A percentile compares a stretch with the other conserved stretches of the same genome.
Conservation (phyloP, 768 basidiomycete species). For the Hericium erinaceus region DNA sequence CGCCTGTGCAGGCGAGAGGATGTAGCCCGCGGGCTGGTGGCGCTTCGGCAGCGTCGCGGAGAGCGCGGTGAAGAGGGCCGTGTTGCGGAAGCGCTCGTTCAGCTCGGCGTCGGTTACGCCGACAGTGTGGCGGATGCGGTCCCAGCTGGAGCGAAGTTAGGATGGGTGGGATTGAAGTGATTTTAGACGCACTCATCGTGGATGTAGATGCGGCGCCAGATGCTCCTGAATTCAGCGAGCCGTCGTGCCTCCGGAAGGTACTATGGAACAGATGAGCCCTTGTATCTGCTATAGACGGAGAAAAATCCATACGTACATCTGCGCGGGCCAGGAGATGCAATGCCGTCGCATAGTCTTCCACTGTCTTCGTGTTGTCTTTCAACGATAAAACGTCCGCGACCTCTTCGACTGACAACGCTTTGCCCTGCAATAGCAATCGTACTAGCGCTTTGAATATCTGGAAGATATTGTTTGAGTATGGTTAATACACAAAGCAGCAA, state of each 20-base stretch:
- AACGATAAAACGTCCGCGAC: conserved; percentile 76
- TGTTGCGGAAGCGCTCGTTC: conserved; percentile 57
- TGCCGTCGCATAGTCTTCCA: conserved; percentile 61
- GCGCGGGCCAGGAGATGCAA: conserved; percentile 54
- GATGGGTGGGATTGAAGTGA: background rate
- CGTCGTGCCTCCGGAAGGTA: conserved; percentile 62
- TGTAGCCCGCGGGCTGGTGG: conserved; percentile 35
- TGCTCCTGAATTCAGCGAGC: conserved; percentile 57
- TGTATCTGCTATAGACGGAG: no score
- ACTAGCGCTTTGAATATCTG: conserved; percentile 67
- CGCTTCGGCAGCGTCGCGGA: conserved; percentile 35
- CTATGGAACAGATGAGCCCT: conserved; percentile 24
- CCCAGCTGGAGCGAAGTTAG: conserved; percentile 52
- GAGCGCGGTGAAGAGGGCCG: conserved; percentile 67
- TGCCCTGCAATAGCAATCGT: conserved; percentile 63
- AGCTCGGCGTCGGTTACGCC: conserved; percentile 73
- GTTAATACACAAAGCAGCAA: conserved; percentile 8
- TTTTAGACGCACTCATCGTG: conserved; percentile 63
- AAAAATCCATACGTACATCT: conserved; percentile 28
- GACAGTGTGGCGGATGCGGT: conserved; percentile 59
- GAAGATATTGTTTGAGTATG: background rate
- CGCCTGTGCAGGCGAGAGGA: conserved; percentile 50
- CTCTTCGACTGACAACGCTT: conserved; percentile 69
- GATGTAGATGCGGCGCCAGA: conserved; percentile 84
- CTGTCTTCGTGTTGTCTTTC: conserved; percentile 59